These are phyloP conservation scores for Clonostachys rhizophaga DNA, from an alignment of 2,329 filamentous ascomycete species.

Conservation along the genomic window DNA sequence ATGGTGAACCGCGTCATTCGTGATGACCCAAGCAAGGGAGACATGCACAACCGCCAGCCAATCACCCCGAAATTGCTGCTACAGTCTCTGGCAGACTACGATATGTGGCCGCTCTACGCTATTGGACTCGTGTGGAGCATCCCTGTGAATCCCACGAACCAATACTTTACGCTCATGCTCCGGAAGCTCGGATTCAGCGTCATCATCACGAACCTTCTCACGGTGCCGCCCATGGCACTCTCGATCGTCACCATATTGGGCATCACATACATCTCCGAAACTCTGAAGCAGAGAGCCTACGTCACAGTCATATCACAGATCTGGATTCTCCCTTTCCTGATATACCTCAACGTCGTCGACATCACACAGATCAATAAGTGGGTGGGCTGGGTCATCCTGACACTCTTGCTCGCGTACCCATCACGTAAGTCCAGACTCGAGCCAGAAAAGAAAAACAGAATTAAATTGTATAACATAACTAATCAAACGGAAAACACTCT, in stretches of 20 bases:
- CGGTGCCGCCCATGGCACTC: constrained; percentile 50
- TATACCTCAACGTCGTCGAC: constrained; percentile 37
- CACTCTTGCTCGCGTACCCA: constrained; percentile 31
- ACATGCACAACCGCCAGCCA: constrained; percentile 49
- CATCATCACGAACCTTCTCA: constrained; percentile 58
- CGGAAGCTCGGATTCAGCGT: constrained; percentile 17
- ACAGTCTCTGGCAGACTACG: constrained; percentile 43
- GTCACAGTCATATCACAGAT: constrained; percentile 46
- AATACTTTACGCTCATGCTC: constrained; percentile 15
- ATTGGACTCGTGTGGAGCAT: constrained; percentile 10
- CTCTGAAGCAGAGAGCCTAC: constrained; percentile 12
- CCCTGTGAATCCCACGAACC: constrained; percentile 12
- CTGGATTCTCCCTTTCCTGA: constrained; percentile 56
- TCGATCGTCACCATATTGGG: constrained; percentile 1
- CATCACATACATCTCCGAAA: constrained; percentile 19
- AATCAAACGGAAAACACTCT: neutral
- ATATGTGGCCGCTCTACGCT: constrained; percentile 50
- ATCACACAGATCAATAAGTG: constrained; percentile 22
- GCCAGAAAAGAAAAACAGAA: no score
- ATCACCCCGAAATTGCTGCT: constrained; percentile 39
- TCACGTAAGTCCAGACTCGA: neutral
- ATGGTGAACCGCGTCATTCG: neutral
- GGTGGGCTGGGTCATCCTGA: constrained; percentile 33
- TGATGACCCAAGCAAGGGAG: constrained; percentile 38
- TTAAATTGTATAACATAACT: neutral